phyloP scores from a whole-genome alignment of 768 basidiomycete species.

The Pholiota molesta region DNA sequence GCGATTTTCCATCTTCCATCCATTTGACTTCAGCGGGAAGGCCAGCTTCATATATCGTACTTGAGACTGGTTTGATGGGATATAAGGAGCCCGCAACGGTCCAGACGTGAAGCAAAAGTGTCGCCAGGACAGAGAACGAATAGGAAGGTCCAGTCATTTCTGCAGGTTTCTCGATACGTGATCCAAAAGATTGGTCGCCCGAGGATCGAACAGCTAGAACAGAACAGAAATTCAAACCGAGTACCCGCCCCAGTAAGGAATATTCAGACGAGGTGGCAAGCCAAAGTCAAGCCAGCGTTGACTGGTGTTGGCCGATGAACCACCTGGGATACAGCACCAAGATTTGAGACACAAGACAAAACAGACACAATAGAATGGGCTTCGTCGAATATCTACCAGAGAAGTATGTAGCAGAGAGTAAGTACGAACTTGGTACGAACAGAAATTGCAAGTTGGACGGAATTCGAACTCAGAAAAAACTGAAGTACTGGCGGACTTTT shows the following conservation, averaged over 20 bases:
- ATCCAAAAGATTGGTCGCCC: neutral
- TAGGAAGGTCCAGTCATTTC: neutral
- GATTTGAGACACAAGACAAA: too few species aligned
- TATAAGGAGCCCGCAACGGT: constrained; percentile 33
- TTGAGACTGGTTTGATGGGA: constrained; percentile 50
- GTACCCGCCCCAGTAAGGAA: neutral
- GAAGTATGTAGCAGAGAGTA: too few species aligned
- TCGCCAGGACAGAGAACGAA: neutral
- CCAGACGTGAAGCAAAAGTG: neutral
- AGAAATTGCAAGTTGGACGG: too few species aligned
- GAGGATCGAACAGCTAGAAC: neutral
- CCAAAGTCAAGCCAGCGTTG: neutral
- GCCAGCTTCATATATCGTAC: constrained; percentile 48
- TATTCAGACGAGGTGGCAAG: neutral
- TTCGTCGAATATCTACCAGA: neutral
- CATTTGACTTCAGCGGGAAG: constrained; percentile 46
- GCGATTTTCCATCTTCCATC: constrained; percentile 50
- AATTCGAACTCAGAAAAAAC: too few species aligned
- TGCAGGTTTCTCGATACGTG: neutral
- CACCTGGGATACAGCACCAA: too few species aligned
- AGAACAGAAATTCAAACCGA: neutral
- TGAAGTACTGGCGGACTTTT: too few species aligned
- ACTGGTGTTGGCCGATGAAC: too few species aligned
- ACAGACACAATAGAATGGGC: too few species aligned
- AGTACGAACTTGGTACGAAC: too few species aligned